Evolutionary conservation across 768 basidiomycete species (phyloP).

Genomic region (Epithele typhae): DNA sequence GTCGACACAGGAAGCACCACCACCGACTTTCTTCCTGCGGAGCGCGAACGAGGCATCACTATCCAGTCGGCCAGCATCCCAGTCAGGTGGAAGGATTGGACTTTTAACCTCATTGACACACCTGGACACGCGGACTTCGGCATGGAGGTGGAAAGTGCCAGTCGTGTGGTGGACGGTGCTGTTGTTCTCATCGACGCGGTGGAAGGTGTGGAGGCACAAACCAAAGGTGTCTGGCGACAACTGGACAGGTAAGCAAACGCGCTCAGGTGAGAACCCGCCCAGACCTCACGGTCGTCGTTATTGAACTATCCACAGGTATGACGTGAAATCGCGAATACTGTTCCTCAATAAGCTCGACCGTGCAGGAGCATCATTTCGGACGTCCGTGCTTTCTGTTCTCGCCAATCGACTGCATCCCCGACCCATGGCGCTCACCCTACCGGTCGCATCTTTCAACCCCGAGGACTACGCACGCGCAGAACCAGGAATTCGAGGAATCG

Average conservation of each 20-base stretch:
- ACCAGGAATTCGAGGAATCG: constrained; percentile 79
- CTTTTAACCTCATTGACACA: constrained; percentile 85
- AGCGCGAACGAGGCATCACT: constrained; percentile 87
- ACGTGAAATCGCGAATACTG: constrained; percentile 71
- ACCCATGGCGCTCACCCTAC: constrained; percentile 66
- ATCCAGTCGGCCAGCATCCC: constrained; percentile 92
- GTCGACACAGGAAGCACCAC: constrained; percentile 90
- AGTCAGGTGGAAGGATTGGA: constrained; percentile 80
- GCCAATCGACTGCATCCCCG: constrained; percentile 72
- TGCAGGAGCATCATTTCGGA: constrained; percentile 74
- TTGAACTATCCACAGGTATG: constrained; percentile 50
- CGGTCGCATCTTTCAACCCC: constrained; percentile 72
- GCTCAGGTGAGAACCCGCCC: constrained; percentile 28
- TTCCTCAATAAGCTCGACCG: constrained; percentile 89
- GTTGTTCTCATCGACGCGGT: constrained; percentile 87
- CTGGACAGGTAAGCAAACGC: constrained; percentile 64
- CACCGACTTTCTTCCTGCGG: constrained; percentile 86
- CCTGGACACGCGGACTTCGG: constrained; percentile 94
- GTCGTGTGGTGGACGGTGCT: constrained; percentile 85
- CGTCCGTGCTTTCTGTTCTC: constrained; percentile 69
- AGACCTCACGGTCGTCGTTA: neutral
- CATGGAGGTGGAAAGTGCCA: constrained; percentile 96
- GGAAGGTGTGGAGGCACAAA: constrained; percentile 89
- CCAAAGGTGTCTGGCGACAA: constrained; percentile 85
- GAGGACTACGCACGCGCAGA: constrained; percentile 65